A percentile compares a stretch with the other conserved stretches of the same genome.
phyloP scores from a whole-genome alignment of 768 basidiomycete species.

The Postia placenta region DNA sequence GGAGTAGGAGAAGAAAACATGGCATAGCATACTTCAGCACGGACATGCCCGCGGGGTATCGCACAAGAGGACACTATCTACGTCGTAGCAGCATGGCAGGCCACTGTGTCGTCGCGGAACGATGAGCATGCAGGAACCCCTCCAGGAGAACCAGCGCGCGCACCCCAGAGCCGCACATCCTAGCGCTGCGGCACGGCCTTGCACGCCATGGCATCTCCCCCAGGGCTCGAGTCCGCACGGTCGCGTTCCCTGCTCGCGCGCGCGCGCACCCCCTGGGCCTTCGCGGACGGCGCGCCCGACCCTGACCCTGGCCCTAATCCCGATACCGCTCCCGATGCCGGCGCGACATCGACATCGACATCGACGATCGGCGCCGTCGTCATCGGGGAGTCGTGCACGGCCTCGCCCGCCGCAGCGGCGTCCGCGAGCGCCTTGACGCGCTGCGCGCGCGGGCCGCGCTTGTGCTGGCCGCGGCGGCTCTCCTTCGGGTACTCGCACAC shows the following conservation, averaged over 20 bases:
- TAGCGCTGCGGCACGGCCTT: neutral
- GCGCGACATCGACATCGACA: neutral
- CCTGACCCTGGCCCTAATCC: neutral
- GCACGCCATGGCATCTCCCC: too few relatives aligned
- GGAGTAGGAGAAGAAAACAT: too few relatives aligned
- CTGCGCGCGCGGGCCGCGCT: constrained; percentile 21
- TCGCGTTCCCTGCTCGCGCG: neutral
- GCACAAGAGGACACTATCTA: too few relatives aligned
- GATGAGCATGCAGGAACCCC: too few relatives aligned
- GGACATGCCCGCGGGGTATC: too few relatives aligned
- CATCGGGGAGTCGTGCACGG: neutral
- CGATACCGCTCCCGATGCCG: neutral
- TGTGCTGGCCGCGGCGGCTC: constrained; percentile 42
- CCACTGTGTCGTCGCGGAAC: too few relatives aligned
- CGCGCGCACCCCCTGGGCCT: neutral
- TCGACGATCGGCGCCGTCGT: neutral
- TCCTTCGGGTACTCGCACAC: constrained; percentile 45
- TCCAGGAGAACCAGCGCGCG: too few relatives aligned
- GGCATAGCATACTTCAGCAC: too few relatives aligned
- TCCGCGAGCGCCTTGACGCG: constrained; percentile 12
- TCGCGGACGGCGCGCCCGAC: neutral
- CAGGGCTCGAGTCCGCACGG: neutral
- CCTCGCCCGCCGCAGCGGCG: neutral
- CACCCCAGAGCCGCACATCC: too few relatives aligned
- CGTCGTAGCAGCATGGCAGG: too few relatives aligned